These are phyloP conservation scores for Calocybe gangraenosa DNA, from an alignment of 768 basidiomycete species.

Conservation along the genomic window DNA sequence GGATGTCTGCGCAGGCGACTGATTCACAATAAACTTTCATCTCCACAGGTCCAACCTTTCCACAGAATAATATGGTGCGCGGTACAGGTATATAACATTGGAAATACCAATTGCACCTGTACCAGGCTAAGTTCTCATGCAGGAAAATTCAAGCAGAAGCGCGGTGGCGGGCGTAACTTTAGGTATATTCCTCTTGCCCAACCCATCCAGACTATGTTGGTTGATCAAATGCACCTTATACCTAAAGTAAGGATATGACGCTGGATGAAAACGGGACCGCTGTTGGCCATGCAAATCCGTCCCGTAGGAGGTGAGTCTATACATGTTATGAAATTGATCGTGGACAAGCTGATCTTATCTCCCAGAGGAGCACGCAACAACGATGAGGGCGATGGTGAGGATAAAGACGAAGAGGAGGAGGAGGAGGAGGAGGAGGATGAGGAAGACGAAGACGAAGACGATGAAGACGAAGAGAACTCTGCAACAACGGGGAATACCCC, in stretches of 20 bases:
- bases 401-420: conserved; percentile 21
- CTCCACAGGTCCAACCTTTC: conserved; percentile 12
- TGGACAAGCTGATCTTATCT: conserved; percentile 6
- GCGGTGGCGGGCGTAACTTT: conserved; percentile 85
- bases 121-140: neutral
- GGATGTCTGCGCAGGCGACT: neutral
- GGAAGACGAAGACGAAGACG: conserved; percentile 5
- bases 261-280: conserved; percentile 57
- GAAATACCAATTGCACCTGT: too few relatives aligned
- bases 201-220: neutral
- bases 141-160: conserved; percentile 85
- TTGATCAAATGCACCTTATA: conserved; percentile 4
- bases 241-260: conserved; percentile 51
- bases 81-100: conserved; percentile 34
- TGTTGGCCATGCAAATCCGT: conserved; percentile 31
- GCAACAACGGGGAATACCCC: conserved; percentile 19
- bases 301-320: conserved; percentile 40
- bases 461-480: conserved; percentile 37
- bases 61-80: conserved; percentile 37
- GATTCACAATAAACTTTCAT: neutral
- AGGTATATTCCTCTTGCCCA: conserved; percentile 44
- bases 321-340: too few relatives aligned
- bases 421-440: conserved; percentile 36
- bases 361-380: conserved; percentile 18
- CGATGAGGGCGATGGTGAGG: conserved; percentile 41